These are phyloP conservation scores for Neospermospora avenae DNA, from an alignment of 2,329 filamentous ascomycete genomes.

Conservation along the genomic window DNA sequence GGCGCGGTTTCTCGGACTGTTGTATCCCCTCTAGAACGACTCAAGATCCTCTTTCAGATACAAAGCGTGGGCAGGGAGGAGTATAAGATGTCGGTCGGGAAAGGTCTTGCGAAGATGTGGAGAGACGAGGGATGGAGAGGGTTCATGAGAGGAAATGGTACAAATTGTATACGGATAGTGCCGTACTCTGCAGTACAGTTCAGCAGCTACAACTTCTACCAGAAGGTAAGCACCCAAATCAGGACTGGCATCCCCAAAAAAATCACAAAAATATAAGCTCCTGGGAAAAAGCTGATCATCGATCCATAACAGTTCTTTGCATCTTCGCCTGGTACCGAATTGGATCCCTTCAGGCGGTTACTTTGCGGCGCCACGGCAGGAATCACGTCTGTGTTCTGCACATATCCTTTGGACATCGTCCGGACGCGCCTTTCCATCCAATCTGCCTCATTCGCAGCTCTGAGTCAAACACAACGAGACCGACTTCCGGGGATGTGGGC, in stretches of 20 bases:
- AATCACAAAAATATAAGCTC: background rate
- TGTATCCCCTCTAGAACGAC: conserved; percentile 88
- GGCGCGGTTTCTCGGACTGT: conserved; percentile 97
- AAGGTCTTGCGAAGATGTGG: conserved; percentile 93
- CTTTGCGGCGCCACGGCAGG: conserved; percentile 89
- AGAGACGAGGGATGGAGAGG: conserved; percentile 94
- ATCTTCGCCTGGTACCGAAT: conserved; percentile 65
- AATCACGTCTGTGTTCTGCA: conserved; percentile 91
- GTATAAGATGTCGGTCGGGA: conserved; percentile 87
- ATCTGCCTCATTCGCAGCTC: conserved; percentile 85
- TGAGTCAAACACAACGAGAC: conserved; percentile 57
- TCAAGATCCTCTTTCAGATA: conserved; percentile 97
- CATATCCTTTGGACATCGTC: conserved; percentile 96
- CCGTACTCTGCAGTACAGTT: conserved; percentile 98
- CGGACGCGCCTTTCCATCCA: conserved; percentile 94
- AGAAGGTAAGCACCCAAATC: conserved; percentile 58
- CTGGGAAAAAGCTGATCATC: conserved; percentile 2
- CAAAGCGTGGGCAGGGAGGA: conserved; percentile 88
- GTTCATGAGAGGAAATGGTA: conserved; percentile 97
- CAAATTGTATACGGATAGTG: conserved; percentile 96
- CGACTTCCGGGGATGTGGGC: conserved; percentile 90
- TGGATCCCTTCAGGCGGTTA: conserved; percentile 72
- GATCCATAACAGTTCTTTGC: conserved; percentile 65
- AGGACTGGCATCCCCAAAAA: background rate
- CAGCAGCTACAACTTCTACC: conserved; percentile 97